phyloP scores from a whole-genome alignment of 2,329 filamentous ascomycete genomes.

The Colletotrichum musicola region DNA sequence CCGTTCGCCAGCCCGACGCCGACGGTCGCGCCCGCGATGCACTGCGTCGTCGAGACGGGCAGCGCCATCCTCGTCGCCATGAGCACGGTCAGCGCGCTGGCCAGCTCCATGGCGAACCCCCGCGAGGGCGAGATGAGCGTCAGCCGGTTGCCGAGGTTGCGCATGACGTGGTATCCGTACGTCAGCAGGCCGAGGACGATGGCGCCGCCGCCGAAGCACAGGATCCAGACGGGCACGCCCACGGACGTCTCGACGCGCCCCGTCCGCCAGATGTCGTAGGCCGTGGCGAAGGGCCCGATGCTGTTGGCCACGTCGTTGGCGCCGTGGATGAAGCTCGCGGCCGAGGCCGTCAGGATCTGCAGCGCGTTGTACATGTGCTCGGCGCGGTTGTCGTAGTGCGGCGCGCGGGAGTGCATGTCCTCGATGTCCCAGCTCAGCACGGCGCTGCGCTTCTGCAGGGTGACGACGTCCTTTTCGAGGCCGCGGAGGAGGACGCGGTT shows the following conservation, averaged over 20 bases:
- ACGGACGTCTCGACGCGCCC: conserved; percentile 53
- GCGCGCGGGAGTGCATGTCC: conserved; percentile 62
- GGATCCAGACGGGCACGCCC: conserved; percentile 62
- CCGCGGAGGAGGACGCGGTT: conserved; percentile 60
- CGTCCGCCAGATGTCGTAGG: conserved; percentile 62
- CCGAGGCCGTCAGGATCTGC: conserved; percentile 64
- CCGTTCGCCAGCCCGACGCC: conserved; percentile 65
- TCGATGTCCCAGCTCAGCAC: conserved; percentile 62
- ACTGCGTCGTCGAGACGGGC: conserved; percentile 64
- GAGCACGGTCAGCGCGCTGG: conserved; percentile 65
- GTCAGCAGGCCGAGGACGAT: conserved; percentile 71
- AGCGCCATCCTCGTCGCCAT: conserved; percentile 65
- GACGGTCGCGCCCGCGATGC: conserved; percentile 64
- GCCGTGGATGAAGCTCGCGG: conserved; percentile 68
- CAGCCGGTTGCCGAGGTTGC: conserved; percentile 66
- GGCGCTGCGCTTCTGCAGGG: conserved; percentile 59
- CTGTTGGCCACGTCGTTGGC: conserved; percentile 69
- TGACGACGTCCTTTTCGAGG: conserved; percentile 62
- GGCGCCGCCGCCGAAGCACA: conserved; percentile 60
- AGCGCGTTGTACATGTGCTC: conserved; percentile 64
- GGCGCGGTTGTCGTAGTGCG: conserved; percentile 66
- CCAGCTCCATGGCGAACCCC: conserved; percentile 65
- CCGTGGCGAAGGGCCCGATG: conserved; percentile 64
- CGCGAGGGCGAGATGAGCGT: conserved; percentile 67
- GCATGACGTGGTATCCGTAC: conserved; percentile 74